These are phyloP conservation scores for Phycomyces nitens DNA, from an alignment of 192 early-diverging fungal genomes.

Conservation along the genomic window DNA sequence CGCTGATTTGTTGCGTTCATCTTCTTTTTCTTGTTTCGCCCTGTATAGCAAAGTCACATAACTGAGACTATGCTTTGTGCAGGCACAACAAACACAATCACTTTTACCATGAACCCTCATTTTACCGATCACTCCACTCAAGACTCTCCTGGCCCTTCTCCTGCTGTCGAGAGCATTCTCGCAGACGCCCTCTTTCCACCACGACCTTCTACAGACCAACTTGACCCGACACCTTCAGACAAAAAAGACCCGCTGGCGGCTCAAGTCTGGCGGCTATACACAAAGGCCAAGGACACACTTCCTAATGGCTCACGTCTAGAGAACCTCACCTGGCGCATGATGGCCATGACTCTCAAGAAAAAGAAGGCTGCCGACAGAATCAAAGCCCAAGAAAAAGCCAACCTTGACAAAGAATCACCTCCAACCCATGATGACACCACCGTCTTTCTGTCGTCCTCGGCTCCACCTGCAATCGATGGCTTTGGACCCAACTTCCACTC, in stretches of 20 bases:
- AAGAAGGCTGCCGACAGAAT: background rate
- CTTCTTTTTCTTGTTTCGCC: too few relatives aligned
- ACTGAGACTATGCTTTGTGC: background rate
- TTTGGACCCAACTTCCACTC: conserved; percentile 10
- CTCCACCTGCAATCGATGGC: conserved; percentile 25
- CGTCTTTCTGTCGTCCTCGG: conserved; percentile 22
- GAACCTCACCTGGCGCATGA: conserved; percentile 80
- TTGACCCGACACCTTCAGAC: conserved; percentile 6
- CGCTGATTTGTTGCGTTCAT: too few relatives aligned
- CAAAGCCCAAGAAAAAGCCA: background rate
- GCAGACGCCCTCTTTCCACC: conserved; percentile 24
- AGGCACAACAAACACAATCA: background rate
- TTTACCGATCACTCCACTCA: background rate
- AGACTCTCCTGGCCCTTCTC: background rate
- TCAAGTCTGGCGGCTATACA: conserved; percentile 69
- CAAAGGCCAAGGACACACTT: conserved; percentile 72
- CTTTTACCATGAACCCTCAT: background rate
- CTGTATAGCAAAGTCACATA: conserved; percentile 1
- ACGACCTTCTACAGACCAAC: conserved; percentile 14
- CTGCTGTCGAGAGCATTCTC: conserved; percentile 4
- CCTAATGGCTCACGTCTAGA: conserved; percentile 72
- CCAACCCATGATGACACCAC: conserved; percentile 26
- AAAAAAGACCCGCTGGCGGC: conserved; percentile 50
- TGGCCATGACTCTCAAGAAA: conserved; percentile 58
- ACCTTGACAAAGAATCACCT: conserved; percentile 4